Evolutionary conservation across 23 red algal genomes (phyloP), one percentile per base, ranked within the genome.

Genomic region (Gracilariopsis chorda): DNA sequence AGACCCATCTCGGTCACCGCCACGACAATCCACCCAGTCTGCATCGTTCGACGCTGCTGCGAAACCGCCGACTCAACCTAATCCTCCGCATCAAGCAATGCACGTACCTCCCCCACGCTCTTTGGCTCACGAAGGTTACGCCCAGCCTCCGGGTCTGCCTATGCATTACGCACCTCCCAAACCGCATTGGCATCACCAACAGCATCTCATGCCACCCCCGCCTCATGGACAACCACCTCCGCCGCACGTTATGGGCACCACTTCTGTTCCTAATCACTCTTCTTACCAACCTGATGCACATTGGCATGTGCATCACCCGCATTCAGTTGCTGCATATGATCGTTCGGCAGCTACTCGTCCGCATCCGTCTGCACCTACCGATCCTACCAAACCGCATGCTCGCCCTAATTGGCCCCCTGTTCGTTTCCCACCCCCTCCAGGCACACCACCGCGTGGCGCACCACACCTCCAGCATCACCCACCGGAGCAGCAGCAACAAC

Each of bases 281-380:
- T 73, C 67, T 20, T 73, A 73, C 47, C 67, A 73, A 46, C 67
- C 42, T 24, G 67, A 73, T 46, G 20, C 67, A 4, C 67, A 73
- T 42, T 73, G 67, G 67, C 67, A 23, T 46, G 17, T 42, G 4
- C 67, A 73, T 42, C 67, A 73, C 20, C 67, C 39, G 25, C 67
- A 73, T 4, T 19, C 67, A 2, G 7, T 73, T 24, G 67, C 67
- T 4, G 39, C 42, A 42, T 73, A 73, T 24, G 67, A 73, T 8
- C 36, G 67, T 42, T 1, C 39, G n/a, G 17, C 67, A 3, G 39
- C 67, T 20, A 20, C 67, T 17, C 67, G 37, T 23, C 23, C 67
- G 9, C 67, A 73, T 46, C 67, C 67, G 40, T 73, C 67, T 46
- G 67, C 67, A 0, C 24, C 6, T 19, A 32, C 63, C 33, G 53